Evolutionary conservation across 2,329 filamentous ascomycete genomes (phyloP), one percentile per base, ranked within the genome.

Genomic region (Neonectria hederae): DNA sequence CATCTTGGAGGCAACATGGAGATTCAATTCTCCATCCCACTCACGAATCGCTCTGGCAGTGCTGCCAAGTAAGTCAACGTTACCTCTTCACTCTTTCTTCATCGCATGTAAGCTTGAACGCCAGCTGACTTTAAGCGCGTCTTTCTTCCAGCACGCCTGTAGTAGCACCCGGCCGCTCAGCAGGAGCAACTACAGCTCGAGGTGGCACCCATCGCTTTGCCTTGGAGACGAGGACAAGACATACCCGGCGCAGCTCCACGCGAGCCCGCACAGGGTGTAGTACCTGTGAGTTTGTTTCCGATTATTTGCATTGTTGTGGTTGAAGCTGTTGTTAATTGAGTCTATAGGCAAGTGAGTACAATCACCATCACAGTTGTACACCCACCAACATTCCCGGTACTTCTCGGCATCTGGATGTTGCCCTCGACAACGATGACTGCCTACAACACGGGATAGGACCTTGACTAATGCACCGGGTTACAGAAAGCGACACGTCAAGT

Each of bases 401-500:
- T 28, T 21, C 28, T n/a, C 13, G 46, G 46, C 17, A 19, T 19
- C 10, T 30, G 8, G 17, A 32, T n/a, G 5, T 48, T 10, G 22
- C n/a, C n/a, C 22, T 14, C 48, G 26, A 43, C 26, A 35, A 45
- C n/a, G 32, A 43, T 24, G 48, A 59, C 14, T 10, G 21, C 22
- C 7, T 13, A 21, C 4, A 5, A 26, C 26, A 40, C 21, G 42
- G 59, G 65, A 59, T 42, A 43, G 48, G 30, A 54, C 30, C 13
- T 42, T n/a, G 42, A 59, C 67, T 70, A 60, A 72, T 58, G 63
- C 19, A 4, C 19, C 4, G 26, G 35, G 45, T 5, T 5, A 46
- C 24, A 80, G 78, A 56, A 80, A 80, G 57, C 79, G 80, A 21
- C 80, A 81, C 65, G 76, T 82, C 40, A 82, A 82, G 68, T 82